phyloP scores from a whole-genome alignment of 2,329 filamentous ascomycete species.

The Ophiocordyceps polyrhachis-furcata region DNA sequence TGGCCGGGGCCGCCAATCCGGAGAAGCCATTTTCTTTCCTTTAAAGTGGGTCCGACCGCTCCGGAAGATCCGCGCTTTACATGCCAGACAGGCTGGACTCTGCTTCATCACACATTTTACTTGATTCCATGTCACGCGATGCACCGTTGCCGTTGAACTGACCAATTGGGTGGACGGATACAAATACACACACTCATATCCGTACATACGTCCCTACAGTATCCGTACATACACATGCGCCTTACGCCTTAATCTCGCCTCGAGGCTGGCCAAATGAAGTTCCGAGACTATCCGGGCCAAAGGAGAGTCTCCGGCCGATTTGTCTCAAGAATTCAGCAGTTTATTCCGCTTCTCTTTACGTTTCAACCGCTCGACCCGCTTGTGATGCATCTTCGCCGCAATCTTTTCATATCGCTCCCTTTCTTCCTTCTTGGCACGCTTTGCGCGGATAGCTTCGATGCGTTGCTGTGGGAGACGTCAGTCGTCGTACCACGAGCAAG shows the following conservation, averaged over 20 bases:
- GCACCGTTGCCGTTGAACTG: neutral
- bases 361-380: constrained; percentile 83
- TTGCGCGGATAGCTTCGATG: constrained; percentile 67
- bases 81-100: neutral
- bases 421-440: constrained; percentile 76
- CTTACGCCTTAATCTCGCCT: neutral
- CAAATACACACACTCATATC: too few species aligned
- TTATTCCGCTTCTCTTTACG: constrained; percentile 94
- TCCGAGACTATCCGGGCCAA: neutral
- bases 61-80: neutral
- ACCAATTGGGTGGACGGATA: neutral
- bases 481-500: neutral
- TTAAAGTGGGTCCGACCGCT: neutral
- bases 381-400: constrained; percentile 95
- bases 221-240: neutral
- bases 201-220: neutral
- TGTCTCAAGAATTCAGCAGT: constrained; percentile 42
- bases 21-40: constrained; percentile 17
- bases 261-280: neutral
- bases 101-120: neutral
- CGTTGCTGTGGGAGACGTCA: constrained; percentile 34
- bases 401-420: constrained; percentile 83
- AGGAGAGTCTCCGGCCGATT: neutral
- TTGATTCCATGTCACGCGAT: neutral
- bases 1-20: constrained; percentile 30